Percentiles rank a stretch among this genome's conserved stretches.
Evolutionary conservation across 192 early-diverging fungal genomes (phyloP).

Genomic region (Coemansia sp.): DNA sequence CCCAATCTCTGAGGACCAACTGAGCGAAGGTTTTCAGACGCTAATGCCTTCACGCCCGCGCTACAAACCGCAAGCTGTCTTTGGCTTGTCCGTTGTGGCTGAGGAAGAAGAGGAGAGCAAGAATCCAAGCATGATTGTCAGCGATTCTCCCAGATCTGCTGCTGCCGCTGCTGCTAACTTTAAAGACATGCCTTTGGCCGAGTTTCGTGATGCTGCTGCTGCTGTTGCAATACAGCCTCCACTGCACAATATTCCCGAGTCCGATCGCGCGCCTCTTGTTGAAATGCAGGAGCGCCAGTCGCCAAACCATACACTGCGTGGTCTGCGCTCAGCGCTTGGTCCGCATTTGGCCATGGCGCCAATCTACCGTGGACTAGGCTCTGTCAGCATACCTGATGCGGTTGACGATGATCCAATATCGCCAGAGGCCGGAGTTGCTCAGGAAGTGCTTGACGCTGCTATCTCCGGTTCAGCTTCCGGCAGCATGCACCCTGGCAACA

Average conservation of each 20-base stretch:
- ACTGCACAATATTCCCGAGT: no score
- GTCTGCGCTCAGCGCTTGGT: constrained; percentile 17
- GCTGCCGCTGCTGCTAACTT: background rate
- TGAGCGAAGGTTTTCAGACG: constrained; percentile 21
- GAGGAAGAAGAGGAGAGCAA: constrained; percentile 47
- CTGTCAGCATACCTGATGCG: constrained; percentile 14
- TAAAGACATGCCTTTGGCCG: background rate
- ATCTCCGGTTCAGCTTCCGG: constrained; percentile 2
- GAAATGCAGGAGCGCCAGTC: constrained; percentile 27
- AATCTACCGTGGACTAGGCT: constrained; percentile 9
- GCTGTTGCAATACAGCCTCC: background rate
- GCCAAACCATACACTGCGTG: constrained; percentile 3
- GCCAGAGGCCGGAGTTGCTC: constrained; percentile 6
- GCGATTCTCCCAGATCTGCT: constrained; percentile 10
- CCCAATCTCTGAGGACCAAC: constrained; percentile 1
- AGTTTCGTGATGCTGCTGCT: background rate
- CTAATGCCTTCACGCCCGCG: constrained; percentile 37
- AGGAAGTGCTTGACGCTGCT: constrained; percentile 16
- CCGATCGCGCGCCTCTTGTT: no score
- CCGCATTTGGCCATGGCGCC: constrained; percentile 11
- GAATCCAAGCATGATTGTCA: constrained; percentile 24
- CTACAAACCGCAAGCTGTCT: constrained; percentile 30
- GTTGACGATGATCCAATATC: constrained; percentile 2
- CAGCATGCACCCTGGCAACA: constrained; percentile 4
- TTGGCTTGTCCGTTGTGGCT: constrained; percentile 38